Percentiles rank a stretch among this genome's conserved stretches.
Conservation (phyloP, 805 yeast genomes). For the Saccharomycopsis synnaedendra region DNA sequence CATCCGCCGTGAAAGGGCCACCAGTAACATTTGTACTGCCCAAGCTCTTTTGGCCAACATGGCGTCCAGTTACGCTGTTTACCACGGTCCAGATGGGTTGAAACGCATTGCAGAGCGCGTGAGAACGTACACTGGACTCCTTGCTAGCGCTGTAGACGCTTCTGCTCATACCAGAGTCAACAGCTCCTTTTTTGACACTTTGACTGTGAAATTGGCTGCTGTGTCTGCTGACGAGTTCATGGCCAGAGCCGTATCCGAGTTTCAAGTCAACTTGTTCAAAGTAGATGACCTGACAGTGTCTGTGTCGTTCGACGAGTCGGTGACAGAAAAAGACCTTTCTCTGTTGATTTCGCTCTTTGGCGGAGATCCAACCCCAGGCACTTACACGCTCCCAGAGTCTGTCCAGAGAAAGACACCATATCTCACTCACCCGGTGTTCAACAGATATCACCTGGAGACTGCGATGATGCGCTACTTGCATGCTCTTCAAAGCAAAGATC, state of each 20-base stretch:
- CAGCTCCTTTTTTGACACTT: slow-evolving; percentile 72
- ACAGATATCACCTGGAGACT: slow-evolving; percentile 85
- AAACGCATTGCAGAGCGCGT: slow-evolving; percentile 67
- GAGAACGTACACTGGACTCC: slow-evolving; percentile 57
- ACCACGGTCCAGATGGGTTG: slow-evolving; percentile 89
- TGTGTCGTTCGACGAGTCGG: slow-evolving; percentile 87
- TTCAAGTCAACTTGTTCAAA: slow-evolving; percentile 68
- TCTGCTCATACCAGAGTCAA: slow-evolving; percentile 42
- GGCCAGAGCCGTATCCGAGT: slow-evolving; percentile 41
- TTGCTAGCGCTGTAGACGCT: slow-evolving; percentile 47
- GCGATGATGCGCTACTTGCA: slow-evolving; percentile 88
- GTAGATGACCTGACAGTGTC: slow-evolving; percentile 52
- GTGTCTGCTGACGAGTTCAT: slow-evolving; percentile 46
- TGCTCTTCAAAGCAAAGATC: slow-evolving; percentile 73
- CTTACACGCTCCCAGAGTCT: slow-evolving; percentile 10
- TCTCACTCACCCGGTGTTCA: slow-evolving; percentile 69
- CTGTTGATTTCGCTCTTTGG: slow-evolving; percentile 53
- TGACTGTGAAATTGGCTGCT: slow-evolving; percentile 49
- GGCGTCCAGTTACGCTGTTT: slow-evolving; percentile 91
- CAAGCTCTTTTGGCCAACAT: slow-evolving; percentile 94
- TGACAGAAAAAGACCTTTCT: slow-evolving; percentile 47
- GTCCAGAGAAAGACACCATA: slow-evolving; percentile 7
- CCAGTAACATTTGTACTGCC: slow-evolving; percentile 96
- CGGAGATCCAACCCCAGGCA: slow-evolving; percentile 20
- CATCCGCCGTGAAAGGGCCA: slow-evolving; percentile 94